Base-by-base conservation (phyloP, 352 stramenopile genomes). In the Saprolegnia diclina region DNA sequence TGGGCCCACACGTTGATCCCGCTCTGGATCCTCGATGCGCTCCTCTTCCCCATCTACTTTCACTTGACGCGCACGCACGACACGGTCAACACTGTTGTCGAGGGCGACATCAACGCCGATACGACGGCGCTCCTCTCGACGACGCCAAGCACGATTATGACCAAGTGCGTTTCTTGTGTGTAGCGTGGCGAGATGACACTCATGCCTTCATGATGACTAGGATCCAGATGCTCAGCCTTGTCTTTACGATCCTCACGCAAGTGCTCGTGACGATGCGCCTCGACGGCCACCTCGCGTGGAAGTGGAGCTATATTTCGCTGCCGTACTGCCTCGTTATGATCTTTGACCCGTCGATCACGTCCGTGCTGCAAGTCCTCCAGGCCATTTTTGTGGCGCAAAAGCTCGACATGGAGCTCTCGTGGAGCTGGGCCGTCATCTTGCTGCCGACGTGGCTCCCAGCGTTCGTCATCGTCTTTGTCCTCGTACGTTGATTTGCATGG, bases 31-130 rank as follows among this genome's bases (percentile, higher is more conserved):
- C 54, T 69, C 22, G 46, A 69, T 46, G 63, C 44, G 0, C 18
- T 68, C 16, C 46, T 69, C 16, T 69, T 61, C 38, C 4, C 22
- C n/a, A 62, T 38, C 29, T 69, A 56, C 50, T 63, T 69, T 21
- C 52, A 59, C 35, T 59, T 59, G 11, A 59, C 52, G 11, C 52
- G 52, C 35, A 10, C 35, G 11, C 11, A 59, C 11, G 52, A 59
- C 52, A 42, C 52, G 24, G 52, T 9, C 42, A 10, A 48, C 42
- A 48, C 42, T 3, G 42, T 48, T n/a, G 42, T 48, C 42, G 42
- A 48, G 3, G 42, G 42, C 42, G 42, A 48, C 42, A 48, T 48
- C 42, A 48, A 48, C 18, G 42, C 42, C 42, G 42, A 48, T 7
- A 48, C 42, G 11, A 48, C 42, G 13, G 11, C 42, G 42, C 42